Conservation (phyloP, 202 grass and related monocot species). For the Zoysia matrella region DNA sequence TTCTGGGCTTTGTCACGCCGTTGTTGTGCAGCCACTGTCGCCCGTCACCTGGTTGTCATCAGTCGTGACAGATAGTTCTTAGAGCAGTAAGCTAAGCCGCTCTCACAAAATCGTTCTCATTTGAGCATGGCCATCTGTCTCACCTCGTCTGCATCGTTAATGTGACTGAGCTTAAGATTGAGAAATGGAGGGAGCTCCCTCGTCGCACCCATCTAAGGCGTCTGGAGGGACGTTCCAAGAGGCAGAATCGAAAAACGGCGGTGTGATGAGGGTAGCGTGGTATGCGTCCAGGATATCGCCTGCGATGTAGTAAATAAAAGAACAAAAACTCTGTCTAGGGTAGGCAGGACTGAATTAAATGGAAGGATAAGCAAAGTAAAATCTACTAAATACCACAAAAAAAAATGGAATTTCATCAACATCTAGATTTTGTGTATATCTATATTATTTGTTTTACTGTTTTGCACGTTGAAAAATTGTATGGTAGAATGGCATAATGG, state of each 20-base stretch:
- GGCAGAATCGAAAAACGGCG: constrained; percentile 59
- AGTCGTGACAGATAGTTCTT: too few species aligned
- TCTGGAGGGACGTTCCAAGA: constrained; percentile 77
- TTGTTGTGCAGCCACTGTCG: too few species aligned
- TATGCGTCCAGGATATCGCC: constrained; percentile 55
- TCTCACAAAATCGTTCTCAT: constrained; percentile 48
- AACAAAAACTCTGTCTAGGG: neutral
- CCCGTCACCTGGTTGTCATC: too few species aligned
- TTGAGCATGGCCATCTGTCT: constrained; percentile 57
- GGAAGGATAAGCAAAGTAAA: too few species aligned
- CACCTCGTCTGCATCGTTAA: constrained; percentile 53
- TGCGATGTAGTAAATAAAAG: constrained; percentile 27
- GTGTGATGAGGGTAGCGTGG: constrained; percentile 76
- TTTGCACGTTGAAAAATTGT: too few species aligned
- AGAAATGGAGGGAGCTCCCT: constrained; percentile 69
- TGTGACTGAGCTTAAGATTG: constrained; percentile 71
- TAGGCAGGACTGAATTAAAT: neutral
- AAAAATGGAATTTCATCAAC: too few species aligned
- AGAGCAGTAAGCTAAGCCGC: constrained; percentile 45
- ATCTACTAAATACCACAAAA: too few species aligned
- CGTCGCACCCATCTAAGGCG: constrained; percentile 65
- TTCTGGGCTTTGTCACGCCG: too few species aligned
- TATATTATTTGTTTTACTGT: too few species aligned
- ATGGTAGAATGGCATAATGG: too few species aligned
- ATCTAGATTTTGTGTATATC: too few species aligned